Conservation (phyloP, 2,329 filamentous ascomycete species). For the Colletotrichum sp. region DNA sequence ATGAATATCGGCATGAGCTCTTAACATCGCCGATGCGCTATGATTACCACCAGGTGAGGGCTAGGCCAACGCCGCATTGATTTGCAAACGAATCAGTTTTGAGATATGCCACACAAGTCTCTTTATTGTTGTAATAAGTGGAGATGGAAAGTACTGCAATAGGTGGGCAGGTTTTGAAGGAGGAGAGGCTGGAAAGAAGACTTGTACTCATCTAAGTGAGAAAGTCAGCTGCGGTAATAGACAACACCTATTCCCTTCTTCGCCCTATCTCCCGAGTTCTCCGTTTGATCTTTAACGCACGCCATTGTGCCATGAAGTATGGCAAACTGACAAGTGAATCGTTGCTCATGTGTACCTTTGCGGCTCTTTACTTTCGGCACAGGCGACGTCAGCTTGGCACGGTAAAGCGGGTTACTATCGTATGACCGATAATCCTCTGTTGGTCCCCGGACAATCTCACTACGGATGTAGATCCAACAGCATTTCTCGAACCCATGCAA, state of each 20-base stretch:
- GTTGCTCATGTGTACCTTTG: not conserved
- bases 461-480: not conserved
- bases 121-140: not conserved
- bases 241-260: not conserved
- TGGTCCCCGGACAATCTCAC: not conserved
- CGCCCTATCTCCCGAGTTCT: not conserved
- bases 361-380: not conserved
- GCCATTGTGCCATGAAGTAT: not conserved
- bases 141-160: not conserved
- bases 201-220: not conserved
- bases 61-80: not conserved
- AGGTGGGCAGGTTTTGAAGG: not conserved
- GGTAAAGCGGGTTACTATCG: not conserved
- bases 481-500: not conserved
- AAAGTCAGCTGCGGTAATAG: not conserved
- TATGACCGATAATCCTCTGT: not conserved
- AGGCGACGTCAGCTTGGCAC: not conserved
- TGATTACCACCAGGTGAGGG: not conserved
- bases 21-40: not conserved
- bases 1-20: not conserved
- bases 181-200: not conserved
- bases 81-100: not conserved
- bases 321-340: not conserved
- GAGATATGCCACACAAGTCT: not conserved
- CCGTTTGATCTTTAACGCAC: not conserved